Evolutionary conservation across 2,329 filamentous ascomycete genomes (phyloP).

Genomic region (Elsinoe ampelina): DNA sequence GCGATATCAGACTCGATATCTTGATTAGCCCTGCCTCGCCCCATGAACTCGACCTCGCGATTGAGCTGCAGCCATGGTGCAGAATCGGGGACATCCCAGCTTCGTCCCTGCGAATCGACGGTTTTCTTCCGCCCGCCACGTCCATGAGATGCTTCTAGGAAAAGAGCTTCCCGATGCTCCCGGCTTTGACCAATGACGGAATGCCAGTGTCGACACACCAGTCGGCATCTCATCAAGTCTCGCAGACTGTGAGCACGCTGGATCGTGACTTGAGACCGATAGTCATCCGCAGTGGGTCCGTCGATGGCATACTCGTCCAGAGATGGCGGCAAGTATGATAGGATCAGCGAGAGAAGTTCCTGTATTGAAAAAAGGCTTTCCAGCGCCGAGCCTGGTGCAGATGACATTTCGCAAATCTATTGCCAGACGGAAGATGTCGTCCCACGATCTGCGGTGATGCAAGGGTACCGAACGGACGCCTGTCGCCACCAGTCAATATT

Average conservation of each 20-base stretch:
- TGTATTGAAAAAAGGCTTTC: neutral
- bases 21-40: neutral
- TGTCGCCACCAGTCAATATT: too few species aligned
- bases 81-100: constrained; percentile 1
- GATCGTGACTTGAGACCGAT: neutral
- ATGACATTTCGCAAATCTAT: too few species aligned
- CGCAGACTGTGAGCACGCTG: neutral
- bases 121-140: neutral
- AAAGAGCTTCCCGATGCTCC: neutral
- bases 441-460: too few species aligned
- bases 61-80: constrained; percentile 9
- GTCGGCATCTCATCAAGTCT: neutral
- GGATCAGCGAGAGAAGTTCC: constrained; percentile 5
- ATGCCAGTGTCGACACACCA: constrained; percentile 5
- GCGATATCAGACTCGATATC: neutral
- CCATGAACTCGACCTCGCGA: neutral
- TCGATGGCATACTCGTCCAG: neutral
- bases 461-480: too few species aligned
- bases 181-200: neutral
- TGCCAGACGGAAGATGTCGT: too few species aligned
- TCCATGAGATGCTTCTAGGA: neutral
- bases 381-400: too few species aligned
- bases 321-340: neutral
- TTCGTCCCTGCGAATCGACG: neutral
- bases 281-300: neutral